Evolutionary conservation across 2,329 filamentous ascomycete genomes (phyloP), one percentile per base, ranked within the genome.

Genomic region (Botrytis deweyae): DNA sequence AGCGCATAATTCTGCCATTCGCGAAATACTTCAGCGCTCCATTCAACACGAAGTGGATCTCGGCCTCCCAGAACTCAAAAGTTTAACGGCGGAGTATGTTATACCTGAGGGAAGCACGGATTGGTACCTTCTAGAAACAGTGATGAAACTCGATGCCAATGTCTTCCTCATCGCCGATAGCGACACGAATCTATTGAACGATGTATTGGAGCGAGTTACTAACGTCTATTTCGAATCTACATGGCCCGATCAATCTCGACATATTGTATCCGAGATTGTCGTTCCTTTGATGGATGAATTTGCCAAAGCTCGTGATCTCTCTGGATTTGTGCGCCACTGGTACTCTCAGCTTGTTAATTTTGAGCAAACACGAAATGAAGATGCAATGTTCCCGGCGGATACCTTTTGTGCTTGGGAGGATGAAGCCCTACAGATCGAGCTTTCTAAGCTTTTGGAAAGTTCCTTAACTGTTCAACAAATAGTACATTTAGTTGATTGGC

Each of bases 81-180:
- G 75, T 7, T 75, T 84, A 61, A 80, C 80, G 46, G 77, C 76
- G 22, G 75, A 80, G 36, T 78, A 75, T 80, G 79, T 55, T 69
- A 80, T 76, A 46, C 72, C 70, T 6, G 74, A 79, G 66, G 75
- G 75, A 12, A 73, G 74, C 22, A 79, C 80, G 1, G 80, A 85
- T 69, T 86, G 84, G 83, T 73, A 76, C 3, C 75, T 87, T 33
- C 72, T 87, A 33, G 81, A 83, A 20, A 81, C 83, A 44, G 78
- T 86, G n/a, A 79, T 87, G 29, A 78, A 81, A 36, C 83, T 86
- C 69, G 85, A 87, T 75, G 77, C 84, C 4, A 84, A 84, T 74
- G 82, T 85, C 8, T 86, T 87, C 75, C 80, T 85, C 3, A 80
- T 82, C 67, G 75, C 76, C n/a, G 78, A 82, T 40, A 77, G 81